Conservation (phyloP, 495 filamentous ascomycete genomes). For the Penicillium verhagenii region DNA sequence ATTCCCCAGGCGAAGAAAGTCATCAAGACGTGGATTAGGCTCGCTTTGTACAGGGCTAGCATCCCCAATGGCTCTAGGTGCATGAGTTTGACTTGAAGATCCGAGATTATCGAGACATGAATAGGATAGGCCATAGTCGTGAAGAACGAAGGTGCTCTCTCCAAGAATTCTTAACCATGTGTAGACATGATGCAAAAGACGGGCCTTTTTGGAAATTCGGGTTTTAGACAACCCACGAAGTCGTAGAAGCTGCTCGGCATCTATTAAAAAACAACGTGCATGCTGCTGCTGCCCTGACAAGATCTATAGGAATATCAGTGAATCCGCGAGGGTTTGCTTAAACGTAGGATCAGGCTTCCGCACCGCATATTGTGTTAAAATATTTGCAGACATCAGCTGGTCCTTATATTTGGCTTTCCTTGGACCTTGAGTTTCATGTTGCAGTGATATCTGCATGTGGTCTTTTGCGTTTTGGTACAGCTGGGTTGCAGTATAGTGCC, state of each 20-base stretch:
- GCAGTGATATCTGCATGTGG: constrained; percentile 33
- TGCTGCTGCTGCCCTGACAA: constrained; percentile 34
- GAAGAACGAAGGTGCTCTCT: constrained; percentile 37
- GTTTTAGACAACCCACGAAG: constrained; percentile 30
- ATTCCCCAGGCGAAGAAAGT: constrained; percentile 32
- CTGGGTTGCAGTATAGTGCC: constrained; percentile 24
- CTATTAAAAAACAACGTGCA: constrained; percentile 34
- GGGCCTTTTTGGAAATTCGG: constrained; percentile 36
- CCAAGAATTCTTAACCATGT: constrained; percentile 37
- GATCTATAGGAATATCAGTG: constrained; percentile 19
- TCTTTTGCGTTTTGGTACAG: constrained; percentile 31
- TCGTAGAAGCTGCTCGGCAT: constrained; percentile 32
- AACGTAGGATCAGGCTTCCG: background rate
- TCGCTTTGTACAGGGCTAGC: constrained; percentile 5
- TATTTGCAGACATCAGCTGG: constrained; percentile 38
- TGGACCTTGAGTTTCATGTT: constrained; percentile 25
- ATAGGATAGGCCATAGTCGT: constrained; percentile 29
- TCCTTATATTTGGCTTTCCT: constrained; percentile 42
- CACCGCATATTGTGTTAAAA: constrained; percentile 34
- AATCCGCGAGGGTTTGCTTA: background rate
- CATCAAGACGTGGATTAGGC: constrained; percentile 27
- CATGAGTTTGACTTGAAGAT: constrained; percentile 10
- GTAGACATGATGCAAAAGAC: constrained; percentile 35
- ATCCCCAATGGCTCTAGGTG: background rate
- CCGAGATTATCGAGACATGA: constrained; percentile 26